Conservation (phyloP, 2,329 filamentous ascomycete species). For the Lithohypha guttulata region DNA sequence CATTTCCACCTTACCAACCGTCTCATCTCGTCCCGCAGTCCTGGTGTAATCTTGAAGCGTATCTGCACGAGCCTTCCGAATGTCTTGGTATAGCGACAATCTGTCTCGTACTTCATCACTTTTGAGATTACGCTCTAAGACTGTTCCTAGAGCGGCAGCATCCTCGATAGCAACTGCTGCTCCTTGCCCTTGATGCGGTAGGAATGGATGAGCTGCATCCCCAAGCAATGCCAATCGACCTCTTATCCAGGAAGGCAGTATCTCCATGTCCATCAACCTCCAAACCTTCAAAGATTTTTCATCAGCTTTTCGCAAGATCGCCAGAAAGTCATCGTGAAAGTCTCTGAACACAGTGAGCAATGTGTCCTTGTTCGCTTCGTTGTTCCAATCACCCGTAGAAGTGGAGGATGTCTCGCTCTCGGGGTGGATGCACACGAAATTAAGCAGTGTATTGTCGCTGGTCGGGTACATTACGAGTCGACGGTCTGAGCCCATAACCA, state of each 20-base stretch:
- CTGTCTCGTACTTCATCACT: no score
- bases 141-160: slow-evolving; percentile 50
- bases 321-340: slow-evolving; percentile 11
- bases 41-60: no score
- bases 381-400: slow-evolving; percentile 21
- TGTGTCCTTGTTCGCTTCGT: slow-evolving; percentile 10
- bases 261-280: slow-evolving; percentile 16
- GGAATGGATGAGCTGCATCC: slow-evolving; percentile 57
- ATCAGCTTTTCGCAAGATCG: slow-evolving; percentile 12
- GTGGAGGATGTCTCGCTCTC: slow-evolving; percentile 12
- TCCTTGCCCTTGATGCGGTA: slow-evolving; percentile 60
- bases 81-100: no score
- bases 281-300: slow-evolving; percentile 18
- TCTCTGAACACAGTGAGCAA: slow-evolving; percentile 14
- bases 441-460: slow-evolving; percentile 28
- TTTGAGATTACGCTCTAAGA: no score
- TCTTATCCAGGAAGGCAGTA: slow-evolving; percentile 21
- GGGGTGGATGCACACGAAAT: slow-evolving; percentile 33
- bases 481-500: no score
- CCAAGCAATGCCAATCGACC: slow-evolving; percentile 40
- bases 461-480: slow-evolving; percentile 28
- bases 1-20: no score
- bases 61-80: no score
- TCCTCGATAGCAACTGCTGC: slow-evolving; percentile 61
- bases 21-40: no score